Percentiles rank a stretch among this genome's conserved stretches.
phyloP scores from a whole-genome alignment of 1,284 basidiomycete species.

The Porogramme epimiltina region DNA sequence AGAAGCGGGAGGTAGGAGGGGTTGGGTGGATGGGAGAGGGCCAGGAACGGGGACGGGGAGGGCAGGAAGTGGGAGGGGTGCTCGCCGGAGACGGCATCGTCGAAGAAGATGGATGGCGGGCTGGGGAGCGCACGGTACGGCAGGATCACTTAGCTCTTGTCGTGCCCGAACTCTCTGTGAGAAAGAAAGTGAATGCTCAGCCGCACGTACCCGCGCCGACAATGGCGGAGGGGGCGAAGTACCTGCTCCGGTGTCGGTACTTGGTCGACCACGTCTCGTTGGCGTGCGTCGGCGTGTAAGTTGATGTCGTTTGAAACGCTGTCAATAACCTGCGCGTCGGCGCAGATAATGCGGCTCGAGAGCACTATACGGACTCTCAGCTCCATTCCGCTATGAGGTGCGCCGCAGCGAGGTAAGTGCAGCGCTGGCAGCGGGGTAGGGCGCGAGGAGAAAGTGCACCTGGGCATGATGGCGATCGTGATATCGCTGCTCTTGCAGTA shows the following conservation, averaged over 20 bases:
- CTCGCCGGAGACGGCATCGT: conserved; percentile 89
- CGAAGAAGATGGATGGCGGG: conserved; percentile 84
- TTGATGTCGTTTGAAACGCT: conserved; percentile 90
- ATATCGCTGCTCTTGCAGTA: conserved; percentile 81
- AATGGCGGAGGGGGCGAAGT: conserved; percentile 15
- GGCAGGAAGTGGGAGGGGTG: conserved; percentile 2
- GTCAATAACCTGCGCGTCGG: conserved; percentile 76
- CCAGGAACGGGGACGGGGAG: not conserved
- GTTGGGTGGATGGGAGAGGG: not conserved
- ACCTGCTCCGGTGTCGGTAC: conserved; percentile 88
- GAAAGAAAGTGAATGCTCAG: not conserved
- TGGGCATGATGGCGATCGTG: conserved; percentile 90
- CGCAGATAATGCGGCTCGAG: conserved; percentile 74
- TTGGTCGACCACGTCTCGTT: conserved; percentile 86
- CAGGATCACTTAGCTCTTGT: conserved; percentile 90
- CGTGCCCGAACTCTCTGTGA: conserved; percentile 82
- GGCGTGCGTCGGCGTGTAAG: conserved; percentile 56
- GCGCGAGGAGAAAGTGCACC: no score
- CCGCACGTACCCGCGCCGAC: not conserved
- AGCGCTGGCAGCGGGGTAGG: no score
- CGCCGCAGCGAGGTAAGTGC: no score
- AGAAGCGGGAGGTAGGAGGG: not conserved
- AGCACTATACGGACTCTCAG: conserved; percentile 90
- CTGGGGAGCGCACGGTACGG: conserved; percentile 75
- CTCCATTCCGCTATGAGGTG: no score